phyloP scores from a whole-genome alignment of 1,139 yeast genomes.

The Taphrina flavorubra region DNA sequence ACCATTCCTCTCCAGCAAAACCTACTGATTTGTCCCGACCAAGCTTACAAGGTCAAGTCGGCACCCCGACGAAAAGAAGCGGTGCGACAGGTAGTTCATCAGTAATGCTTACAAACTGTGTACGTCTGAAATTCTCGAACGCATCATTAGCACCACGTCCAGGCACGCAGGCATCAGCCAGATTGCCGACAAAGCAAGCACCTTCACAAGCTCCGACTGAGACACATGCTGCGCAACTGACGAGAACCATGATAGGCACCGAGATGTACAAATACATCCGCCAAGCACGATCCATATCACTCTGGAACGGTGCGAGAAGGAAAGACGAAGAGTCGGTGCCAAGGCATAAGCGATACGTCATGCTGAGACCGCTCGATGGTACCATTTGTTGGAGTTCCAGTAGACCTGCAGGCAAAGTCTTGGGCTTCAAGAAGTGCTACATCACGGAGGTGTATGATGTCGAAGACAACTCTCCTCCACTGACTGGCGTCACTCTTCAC shows the following conservation, averaged over 20 bases:
- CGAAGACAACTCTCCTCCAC: conserved; percentile 13
- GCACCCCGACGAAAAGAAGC: too few species aligned
- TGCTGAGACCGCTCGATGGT: conserved; percentile 20
- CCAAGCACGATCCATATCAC: conserved; percentile 7
- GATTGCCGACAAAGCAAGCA: background rate
- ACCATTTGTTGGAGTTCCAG: conserved; percentile 28
- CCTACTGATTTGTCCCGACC: too few species aligned
- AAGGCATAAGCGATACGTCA: conserved; percentile 26
- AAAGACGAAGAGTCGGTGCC: conserved; percentile 1
- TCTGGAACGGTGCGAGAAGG: conserved; percentile 6
- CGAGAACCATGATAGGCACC: conserved; percentile 28
- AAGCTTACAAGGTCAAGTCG: too few species aligned
- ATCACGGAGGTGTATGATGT: conserved; percentile 22
- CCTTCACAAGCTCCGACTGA: background rate
- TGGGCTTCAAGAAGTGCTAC: conserved; percentile 15
- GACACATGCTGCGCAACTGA: conserved; percentile 6
- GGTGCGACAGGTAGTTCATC: background rate
- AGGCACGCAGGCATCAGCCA: background rate
- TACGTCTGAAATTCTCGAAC: background rate
- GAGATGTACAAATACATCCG: conserved; percentile 33
- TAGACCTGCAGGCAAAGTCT: conserved; percentile 28
- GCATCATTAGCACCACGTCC: background rate
- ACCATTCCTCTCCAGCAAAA: too few species aligned
- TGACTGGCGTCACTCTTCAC: background rate
- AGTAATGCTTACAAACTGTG: background rate